Percentiles rank a stretch among this genome's conserved stretches.
phyloP scores from a whole-genome alignment of 2,329 filamentous ascomycete genomes.

The Colletotrichum abscissum region DNA sequence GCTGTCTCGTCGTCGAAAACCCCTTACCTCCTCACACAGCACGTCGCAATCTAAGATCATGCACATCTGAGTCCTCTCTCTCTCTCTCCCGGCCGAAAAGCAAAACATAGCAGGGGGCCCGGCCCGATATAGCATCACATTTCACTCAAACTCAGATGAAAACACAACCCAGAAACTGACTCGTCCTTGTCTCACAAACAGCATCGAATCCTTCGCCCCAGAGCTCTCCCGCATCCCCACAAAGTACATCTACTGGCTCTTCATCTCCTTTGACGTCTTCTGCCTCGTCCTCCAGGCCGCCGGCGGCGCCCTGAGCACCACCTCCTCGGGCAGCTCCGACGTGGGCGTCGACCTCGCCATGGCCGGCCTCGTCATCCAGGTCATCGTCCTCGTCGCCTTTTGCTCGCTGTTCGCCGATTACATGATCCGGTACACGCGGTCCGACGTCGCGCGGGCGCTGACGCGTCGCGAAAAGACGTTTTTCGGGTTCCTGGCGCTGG shows the following conservation, averaged over 20 bases:
- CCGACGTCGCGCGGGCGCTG: conserved; percentile 30
- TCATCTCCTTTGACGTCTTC: conserved; percentile 64
- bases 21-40: background rate
- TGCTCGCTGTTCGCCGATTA: conserved; percentile 60
- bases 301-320: conserved; percentile 63
- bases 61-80: background rate
- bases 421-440: conserved; percentile 50
- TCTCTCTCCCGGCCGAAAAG: background rate
- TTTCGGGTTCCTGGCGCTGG: conserved; percentile 60
- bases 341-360: conserved; percentile 51
- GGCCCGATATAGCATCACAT: background rate
- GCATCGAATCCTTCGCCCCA: conserved; percentile 52
- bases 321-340: conserved; percentile 56
- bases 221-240: conserved; percentile 54
- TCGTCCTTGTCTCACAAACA: conserved; percentile 26
- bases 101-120: too few species aligned
- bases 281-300: conserved; percentile 67
- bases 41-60: background rate
- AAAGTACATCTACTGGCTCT: conserved; percentile 54
- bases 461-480: conserved; percentile 54
- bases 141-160: background rate
- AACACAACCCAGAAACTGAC: background rate
- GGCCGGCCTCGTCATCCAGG: conserved; percentile 68
- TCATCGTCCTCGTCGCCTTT: conserved; percentile 65
- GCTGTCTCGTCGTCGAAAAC: background rate